phyloP scores from a whole-genome alignment of 371 early-diverging fungal species.

The Massospora cicadina region DNA sequence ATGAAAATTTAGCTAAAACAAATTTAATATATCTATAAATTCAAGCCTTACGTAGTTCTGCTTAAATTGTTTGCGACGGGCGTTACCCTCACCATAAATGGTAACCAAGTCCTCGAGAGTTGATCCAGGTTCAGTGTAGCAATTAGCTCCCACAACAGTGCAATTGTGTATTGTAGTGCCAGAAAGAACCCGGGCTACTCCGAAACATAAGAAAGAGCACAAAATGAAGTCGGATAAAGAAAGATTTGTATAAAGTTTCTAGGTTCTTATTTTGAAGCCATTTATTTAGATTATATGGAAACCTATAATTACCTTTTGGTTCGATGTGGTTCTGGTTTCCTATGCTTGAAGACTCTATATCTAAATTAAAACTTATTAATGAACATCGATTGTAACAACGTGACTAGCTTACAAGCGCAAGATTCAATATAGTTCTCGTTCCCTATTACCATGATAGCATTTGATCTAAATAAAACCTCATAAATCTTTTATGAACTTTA shows the following conservation, averaged over 20 bases:
- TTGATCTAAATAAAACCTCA: not conserved
- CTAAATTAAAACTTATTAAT: constrained; percentile 3
- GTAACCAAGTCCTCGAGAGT: not conserved
- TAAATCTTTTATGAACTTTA: not conserved
- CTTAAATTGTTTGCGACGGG: constrained; percentile 36
- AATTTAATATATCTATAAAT: not conserved
- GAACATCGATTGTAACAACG: not conserved
- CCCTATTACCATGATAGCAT: constrained; percentile 4
- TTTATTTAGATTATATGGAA: too few relatives aligned
- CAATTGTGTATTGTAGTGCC: not conserved
- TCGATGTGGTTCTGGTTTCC: constrained; percentile 7
- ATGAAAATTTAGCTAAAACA: not conserved
- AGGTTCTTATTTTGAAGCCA: too few relatives aligned
- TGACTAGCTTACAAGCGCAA: not conserved
- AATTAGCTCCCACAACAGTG: not conserved
- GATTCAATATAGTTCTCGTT: constrained; percentile 7
- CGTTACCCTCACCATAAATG: constrained; percentile 18
- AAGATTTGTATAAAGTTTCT: too few relatives aligned
- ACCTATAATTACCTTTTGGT: not conserved
- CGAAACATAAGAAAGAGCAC: not conserved
- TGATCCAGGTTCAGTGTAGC: not conserved
- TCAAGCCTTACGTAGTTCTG: constrained; percentile 30
- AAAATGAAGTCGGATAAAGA: too few relatives aligned
- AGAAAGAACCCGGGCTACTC: not conserved
- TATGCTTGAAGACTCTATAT: constrained; percentile 1